Evolutionary conservation across 176 grass and related monocot genomes (phyloP).

Genomic region (Musa schizocarpa): DNA sequence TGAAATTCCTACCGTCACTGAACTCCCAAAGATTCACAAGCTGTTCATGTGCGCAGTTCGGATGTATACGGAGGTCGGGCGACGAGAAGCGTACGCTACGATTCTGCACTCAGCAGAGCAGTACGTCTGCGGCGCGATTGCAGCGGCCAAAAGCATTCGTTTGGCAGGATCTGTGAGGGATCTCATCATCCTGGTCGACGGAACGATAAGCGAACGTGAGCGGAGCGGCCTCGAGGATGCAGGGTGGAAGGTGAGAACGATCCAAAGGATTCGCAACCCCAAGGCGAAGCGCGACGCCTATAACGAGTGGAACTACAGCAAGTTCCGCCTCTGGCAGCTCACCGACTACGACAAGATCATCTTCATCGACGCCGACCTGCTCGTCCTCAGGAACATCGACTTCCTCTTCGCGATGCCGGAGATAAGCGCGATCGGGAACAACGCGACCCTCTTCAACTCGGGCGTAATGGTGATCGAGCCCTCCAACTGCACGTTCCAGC

Average conservation of each 20-base stretch:
- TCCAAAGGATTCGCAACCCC: background rate
- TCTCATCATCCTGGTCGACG: conserved; percentile 5
- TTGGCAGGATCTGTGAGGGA: background rate
- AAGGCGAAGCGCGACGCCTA: conserved; percentile 11
- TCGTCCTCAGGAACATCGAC: conserved; percentile 9
- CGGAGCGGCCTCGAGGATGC: background rate
- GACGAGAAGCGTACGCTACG: background rate
- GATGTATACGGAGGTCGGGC: background rate
- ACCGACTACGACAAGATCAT: conserved; percentile 8
- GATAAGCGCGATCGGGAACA: conserved; percentile 5
- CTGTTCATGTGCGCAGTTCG: background rate
- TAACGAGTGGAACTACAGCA: conserved; percentile 15
- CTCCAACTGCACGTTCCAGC: conserved; percentile 2
- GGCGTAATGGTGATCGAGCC: conserved; percentile 10
- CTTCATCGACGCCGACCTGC: conserved; percentile 13
- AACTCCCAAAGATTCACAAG: background rate
- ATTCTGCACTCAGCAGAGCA: conserved; percentile 2
- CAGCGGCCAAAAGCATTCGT: conserved; percentile 6
- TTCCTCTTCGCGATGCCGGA: conserved; percentile 6
- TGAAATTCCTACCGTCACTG: background rate
- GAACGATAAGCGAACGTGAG: background rate
- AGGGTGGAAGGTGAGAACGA: background rate
- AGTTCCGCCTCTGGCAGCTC: conserved; percentile 11
- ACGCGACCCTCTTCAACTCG: conserved; percentile 3
- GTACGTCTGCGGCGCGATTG: conserved; percentile 9